Evolutionary conservation across 768 basidiomycete species (phyloP), one percentile per base, ranked within the genome.

Genomic region (Lentinula aciculospora): DNA sequence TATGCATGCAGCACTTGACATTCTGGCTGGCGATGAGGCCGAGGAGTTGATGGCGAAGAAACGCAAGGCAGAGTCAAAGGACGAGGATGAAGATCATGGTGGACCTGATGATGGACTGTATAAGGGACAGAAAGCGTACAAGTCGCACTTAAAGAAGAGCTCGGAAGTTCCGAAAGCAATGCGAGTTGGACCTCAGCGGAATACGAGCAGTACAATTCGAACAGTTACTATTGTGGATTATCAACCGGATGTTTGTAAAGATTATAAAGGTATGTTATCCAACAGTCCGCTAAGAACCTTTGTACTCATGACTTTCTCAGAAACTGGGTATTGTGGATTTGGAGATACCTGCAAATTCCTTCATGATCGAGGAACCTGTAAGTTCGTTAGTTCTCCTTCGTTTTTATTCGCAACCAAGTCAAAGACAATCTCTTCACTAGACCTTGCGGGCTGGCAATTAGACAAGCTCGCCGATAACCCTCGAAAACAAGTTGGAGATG

Each of bases 341-440:
- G 97, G 97, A 29, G 97, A 99, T 72, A 94, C 94, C 3, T 99
- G 97, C 74, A 98, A 98, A 79, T 98, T 98, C 77, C 79, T 98
- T 69, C 97, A 98, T 73, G 97, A 98, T 72, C 87, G 96, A 66
- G 95, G 96, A 58, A 94, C 92, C 34, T 94, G 91, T 92, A 66
- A 69, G 89, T 84, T 27, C 47, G 46, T 53, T 57, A n/a, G n/a
- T n/a, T n/a, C n/a, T 31, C 23, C 36, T 61, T 25, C 44, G 61
- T 42, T 55, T 55, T 34, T 42, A 53, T 58, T 47, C 21, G 13
- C 37, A 19, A 57, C 42, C 49, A 45, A 54, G 54, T 36, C 37
- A 45, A 34, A 40, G 62, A n/a, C n/a, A n/a, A 29, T 44, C 62
- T 36, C 58, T 51, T 21, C 61, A 57, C 58, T 62, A 94, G 91